These are phyloP conservation scores for Immersiporthe knoxdaviesiana DNA, from an alignment of 2,329 filamentous ascomycete species.

Conservation along the genomic window DNA sequence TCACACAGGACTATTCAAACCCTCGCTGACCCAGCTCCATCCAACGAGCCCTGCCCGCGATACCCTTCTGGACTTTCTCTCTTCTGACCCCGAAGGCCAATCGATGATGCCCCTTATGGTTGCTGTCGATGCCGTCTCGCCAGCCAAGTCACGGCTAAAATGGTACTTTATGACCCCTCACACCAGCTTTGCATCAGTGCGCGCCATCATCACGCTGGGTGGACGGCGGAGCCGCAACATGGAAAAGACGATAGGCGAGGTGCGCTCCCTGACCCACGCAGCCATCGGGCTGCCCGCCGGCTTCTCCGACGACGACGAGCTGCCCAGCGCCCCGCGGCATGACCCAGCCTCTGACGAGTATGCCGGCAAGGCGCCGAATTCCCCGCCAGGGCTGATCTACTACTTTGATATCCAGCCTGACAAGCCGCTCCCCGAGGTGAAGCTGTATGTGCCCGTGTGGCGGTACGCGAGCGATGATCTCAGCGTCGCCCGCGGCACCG, in stretches of 20 bases:
- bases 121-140: background rate
- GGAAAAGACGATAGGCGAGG: background rate
- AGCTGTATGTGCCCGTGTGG: slow-evolving; percentile 5
- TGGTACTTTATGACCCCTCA: slow-evolving; percentile 8
- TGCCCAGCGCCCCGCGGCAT: slow-evolving; percentile 2
- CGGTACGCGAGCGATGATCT: slow-evolving; percentile 1
- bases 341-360: background rate
- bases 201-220: background rate
- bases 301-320: background rate
- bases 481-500: background rate
- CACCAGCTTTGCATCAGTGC: slow-evolving; percentile 1
- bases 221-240: background rate
- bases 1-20: background rate
- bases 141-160: background rate
- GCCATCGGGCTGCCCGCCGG: background rate
- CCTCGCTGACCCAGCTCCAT: background rate
- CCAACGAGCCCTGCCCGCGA: background rate
- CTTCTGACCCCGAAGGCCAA: background rate
- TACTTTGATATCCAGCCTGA: slow-evolving; percentile 4
- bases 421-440: slow-evolving; percentile 1
- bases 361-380: background rate
- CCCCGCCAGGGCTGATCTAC: slow-evolving; percentile 1
- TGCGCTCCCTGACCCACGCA: background rate
- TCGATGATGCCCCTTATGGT: slow-evolving; percentile 1
- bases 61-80: background rate